A percentile compares a stretch with the other conserved stretches of the same genome.
Conservation (phyloP, 768 basidiomycete genomes). For the Cyathus striatus region DNA sequence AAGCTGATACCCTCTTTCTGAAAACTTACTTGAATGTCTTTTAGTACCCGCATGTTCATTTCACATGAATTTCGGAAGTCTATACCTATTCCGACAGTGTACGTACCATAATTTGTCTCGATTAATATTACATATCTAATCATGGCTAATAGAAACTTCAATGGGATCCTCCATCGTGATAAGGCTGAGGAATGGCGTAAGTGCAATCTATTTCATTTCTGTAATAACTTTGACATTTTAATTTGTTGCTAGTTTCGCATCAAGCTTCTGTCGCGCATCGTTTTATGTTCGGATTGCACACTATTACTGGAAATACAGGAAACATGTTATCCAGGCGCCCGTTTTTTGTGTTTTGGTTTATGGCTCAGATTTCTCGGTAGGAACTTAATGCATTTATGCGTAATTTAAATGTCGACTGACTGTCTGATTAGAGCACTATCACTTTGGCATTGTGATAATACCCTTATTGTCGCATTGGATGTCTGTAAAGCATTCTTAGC, state of each 20-base stretch:
- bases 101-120: conserved; percentile 14
- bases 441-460: conserved; percentile 58
- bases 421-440: conserved; percentile 37
- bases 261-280: conserved; percentile 56
- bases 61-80: conserved; percentile 65
- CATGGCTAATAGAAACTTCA: conserved; percentile 29
- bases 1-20: not conserved
- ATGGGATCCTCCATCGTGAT: conserved; percentile 40
- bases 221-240: conserved; percentile 2
- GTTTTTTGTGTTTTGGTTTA: conserved; percentile 73
- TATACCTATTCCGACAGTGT: conserved; percentile 56
- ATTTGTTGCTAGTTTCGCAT: conserved; percentile 42
- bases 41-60: conserved; percentile 65
- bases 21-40: conserved; percentile 7
- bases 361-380: conserved; percentile 61
- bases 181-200: conserved; percentile 68
- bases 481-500: conserved; percentile 57
- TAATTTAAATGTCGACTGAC: conserved; percentile 3
- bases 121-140: not conserved
- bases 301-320: conserved; percentile 50
- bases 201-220: conserved; percentile 17
- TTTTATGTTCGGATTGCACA: conserved; percentile 53
- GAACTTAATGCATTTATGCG: conserved; percentile 8
- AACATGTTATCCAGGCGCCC: conserved; percentile 53
- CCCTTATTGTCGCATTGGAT: conserved; percentile 54